Conservation (phyloP, 2,329 filamentous ascomycete species). For the Capronia epimyces region DNA sequence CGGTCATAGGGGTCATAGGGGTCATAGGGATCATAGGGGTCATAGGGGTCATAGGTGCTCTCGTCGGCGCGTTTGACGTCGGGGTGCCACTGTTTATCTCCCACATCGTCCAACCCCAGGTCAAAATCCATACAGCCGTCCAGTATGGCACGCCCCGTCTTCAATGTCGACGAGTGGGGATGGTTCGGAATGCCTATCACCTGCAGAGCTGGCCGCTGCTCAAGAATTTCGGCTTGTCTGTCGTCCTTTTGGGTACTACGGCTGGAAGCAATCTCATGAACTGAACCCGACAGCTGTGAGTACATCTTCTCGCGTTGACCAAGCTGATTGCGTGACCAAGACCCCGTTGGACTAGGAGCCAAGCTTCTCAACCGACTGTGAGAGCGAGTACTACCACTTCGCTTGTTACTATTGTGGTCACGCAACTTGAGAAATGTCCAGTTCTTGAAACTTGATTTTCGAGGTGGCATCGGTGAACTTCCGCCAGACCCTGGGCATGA, state of each 20-base stretch:
- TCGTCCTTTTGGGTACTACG: neutral
- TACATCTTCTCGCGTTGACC: neutral
- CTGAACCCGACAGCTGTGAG: slow-evolving; percentile 1
- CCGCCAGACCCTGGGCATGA: neutral
- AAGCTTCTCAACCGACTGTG: neutral
- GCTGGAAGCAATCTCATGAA: slow-evolving; percentile 7
- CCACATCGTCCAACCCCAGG: neutral
- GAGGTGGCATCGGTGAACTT: slow-evolving; percentile 1
- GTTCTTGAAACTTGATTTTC: slow-evolving; percentile 13
- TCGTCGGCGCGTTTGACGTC: neutral
- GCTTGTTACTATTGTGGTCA: neutral
- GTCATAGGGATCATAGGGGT: neutral
- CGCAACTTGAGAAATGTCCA: slow-evolving; percentile 5
- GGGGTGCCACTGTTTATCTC: neutral
- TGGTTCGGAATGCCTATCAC: neutral
- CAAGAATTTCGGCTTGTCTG: neutral
- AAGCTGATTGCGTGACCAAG: slow-evolving; percentile 3
- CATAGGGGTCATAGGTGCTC: neutral
- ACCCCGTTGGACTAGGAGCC: slow-evolving; percentile 9
- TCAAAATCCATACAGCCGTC: neutral
- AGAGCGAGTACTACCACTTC: neutral
- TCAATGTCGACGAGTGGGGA: slow-evolving; percentile 6
- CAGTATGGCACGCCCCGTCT: slow-evolving; percentile 4
- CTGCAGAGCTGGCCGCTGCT: neutral
- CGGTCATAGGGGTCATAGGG: neutral